These are phyloP conservation scores for Trichoderma aggressivum DNA, from an alignment of 2,329 filamentous ascomycete genomes.

Conservation along the genomic window DNA sequence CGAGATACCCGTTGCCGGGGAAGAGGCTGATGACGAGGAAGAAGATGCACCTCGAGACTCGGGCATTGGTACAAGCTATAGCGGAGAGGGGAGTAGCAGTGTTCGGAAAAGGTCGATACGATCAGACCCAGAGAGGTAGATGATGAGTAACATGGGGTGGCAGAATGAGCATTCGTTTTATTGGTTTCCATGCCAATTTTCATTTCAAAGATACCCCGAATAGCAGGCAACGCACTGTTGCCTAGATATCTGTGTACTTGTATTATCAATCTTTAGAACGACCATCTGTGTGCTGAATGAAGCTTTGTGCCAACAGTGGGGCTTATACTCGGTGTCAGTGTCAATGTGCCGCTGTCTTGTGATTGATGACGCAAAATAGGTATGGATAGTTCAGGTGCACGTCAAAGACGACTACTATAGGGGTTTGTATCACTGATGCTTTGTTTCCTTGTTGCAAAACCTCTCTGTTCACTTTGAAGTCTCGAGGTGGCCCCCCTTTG, in stretches of 20 bases:
- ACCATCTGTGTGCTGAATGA: background rate
- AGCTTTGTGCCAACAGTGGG: background rate
- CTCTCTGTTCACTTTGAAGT: no score
- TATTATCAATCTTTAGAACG: background rate
- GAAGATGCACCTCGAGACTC: constrained; percentile 41
- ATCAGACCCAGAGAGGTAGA: constrained; percentile 20
- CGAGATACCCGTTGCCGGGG: constrained; percentile 34
- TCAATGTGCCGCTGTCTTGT: background rate
- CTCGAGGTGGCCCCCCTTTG: background rate
- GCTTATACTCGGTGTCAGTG: background rate
- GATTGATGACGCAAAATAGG: background rate
- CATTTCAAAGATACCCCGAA: background rate
- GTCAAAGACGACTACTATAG: no score
- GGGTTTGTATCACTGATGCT: no score
- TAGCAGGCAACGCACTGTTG: background rate
- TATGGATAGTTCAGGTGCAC: no score
- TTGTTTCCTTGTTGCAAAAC: no score
- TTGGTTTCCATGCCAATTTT: background rate
- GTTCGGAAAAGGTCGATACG: constrained; percentile 34
- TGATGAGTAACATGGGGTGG: background rate
- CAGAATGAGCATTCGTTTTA: background rate
- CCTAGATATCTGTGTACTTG: background rate
- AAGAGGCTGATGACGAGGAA: constrained; percentile 47
- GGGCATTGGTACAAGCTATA: constrained; percentile 54
- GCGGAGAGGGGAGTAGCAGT: constrained; percentile 35